Percentiles rank a stretch among this genome's conserved stretches.
Evolutionary conservation across 345 rosid species (phyloP).

Genomic region (Populus tremula): DNA sequence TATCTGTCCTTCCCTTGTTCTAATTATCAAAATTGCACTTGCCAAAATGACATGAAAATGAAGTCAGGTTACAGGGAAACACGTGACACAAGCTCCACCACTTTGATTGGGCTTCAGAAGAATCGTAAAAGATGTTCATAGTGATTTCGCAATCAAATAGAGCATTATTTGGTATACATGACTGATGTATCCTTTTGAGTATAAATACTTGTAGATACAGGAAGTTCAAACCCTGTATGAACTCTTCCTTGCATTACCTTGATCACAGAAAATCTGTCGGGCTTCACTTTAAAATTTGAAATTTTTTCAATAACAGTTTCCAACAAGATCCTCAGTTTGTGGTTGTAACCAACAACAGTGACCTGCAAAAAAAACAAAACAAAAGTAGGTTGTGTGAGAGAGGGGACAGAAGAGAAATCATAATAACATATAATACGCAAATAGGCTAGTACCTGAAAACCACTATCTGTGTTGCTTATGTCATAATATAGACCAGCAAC

Average conservation of each 20-base stretch:
- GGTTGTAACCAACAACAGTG: conserved; percentile 77
- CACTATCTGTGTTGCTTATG: conserved; percentile 48
- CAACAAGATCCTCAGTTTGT: conserved; percentile 76
- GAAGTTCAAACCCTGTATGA: neutral
- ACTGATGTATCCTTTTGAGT: no score
- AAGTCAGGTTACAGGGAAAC: neutral
- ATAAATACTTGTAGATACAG: no score
- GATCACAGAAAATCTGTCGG: conserved; percentile 78
- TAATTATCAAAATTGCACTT: neutral
- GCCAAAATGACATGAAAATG: neutral
- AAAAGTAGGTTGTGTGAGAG: neutral
- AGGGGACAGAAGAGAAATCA: conserved; percentile 3
- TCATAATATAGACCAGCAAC: conserved; percentile 82
- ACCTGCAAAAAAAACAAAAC: conserved; percentile 40
- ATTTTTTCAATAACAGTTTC: conserved; percentile 66
- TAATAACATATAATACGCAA: conserved; percentile 3
- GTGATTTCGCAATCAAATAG: no score
- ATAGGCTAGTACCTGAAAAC: conserved; percentile 61
- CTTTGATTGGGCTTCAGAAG: neutral
- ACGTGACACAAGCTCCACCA: neutral
- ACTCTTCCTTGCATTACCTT: conserved; percentile 47
- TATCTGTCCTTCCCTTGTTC: neutral
- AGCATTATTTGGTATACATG: no score
- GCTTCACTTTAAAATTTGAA: conserved; percentile 68
- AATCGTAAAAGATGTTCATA: neutral